Evolutionary conservation across 768 basidiomycete species (phyloP).

Genomic region (Leccinum longicurvipes): DNA sequence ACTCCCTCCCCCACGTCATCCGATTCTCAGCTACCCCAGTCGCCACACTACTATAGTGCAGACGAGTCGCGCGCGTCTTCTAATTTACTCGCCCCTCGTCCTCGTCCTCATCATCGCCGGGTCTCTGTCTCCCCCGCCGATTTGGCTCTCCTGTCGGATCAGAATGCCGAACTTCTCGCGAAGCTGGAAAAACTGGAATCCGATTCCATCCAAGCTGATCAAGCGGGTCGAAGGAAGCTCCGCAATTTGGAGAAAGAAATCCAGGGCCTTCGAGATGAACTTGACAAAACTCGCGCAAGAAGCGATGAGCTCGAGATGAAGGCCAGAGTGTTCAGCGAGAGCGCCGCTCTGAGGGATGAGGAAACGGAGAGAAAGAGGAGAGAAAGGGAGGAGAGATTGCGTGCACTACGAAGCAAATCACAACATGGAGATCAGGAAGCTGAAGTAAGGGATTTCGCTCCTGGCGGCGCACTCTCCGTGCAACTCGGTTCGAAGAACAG

Average conservation of each 20-base stretch:
- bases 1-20: slow-evolving; percentile 25
- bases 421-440: slow-evolving; percentile 29
- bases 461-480: slow-evolving; percentile 43
- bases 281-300: slow-evolving; percentile 70
- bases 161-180: slow-evolving; percentile 75
- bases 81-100: slow-evolving; percentile 20
- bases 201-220: slow-evolving; percentile 65
- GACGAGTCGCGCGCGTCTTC: slow-evolving; percentile 27
- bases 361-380: slow-evolving; percentile 28
- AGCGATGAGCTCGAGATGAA: slow-evolving; percentile 72
- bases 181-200: slow-evolving; percentile 75
- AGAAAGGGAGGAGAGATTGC: slow-evolving; percentile 50
- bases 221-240: slow-evolving; percentile 63
- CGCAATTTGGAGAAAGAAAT: slow-evolving; percentile 80
- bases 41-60: slow-evolving; percentile 31
- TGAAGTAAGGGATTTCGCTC: slow-evolving; percentile 58
- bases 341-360: slow-evolving; percentile 25
- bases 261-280: slow-evolving; percentile 63
- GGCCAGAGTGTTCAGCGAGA: slow-evolving; percentile 41
- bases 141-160: slow-evolving; percentile 69
- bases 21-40: slow-evolving; percentile 29
- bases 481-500: slow-evolving; percentile 16
- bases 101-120: slow-evolving; percentile 32
- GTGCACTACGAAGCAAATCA: slow-evolving; percentile 45
- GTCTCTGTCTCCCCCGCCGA: slow-evolving; percentile 68